Conservation (phyloP, 768 basidiomycete genomes). For the Mycena indigotica region DNA sequence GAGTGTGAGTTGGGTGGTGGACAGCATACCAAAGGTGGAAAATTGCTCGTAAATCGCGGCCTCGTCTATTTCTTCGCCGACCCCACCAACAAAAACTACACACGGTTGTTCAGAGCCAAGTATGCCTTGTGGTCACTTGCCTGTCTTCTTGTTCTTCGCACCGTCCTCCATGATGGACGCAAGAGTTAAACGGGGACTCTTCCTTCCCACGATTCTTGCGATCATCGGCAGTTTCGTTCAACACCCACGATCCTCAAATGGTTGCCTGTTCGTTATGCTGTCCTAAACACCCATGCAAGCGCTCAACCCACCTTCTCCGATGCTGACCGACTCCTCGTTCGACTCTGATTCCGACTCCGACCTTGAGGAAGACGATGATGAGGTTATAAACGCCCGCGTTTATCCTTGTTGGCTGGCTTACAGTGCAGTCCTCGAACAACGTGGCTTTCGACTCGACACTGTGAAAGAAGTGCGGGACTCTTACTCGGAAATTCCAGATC, state of each 20-base stretch:
- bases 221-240: not conserved
- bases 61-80: conserved; percentile 85
- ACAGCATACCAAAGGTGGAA: conserved; percentile 79
- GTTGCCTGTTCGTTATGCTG: conserved; percentile 21
- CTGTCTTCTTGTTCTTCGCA: conserved; percentile 79
- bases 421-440: conserved; percentile 43
- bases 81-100: conserved; percentile 73
- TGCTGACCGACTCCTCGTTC: conserved; percentile 52
- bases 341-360: too few relatives aligned
- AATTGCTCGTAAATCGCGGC: conserved; percentile 74
- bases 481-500: conserved; percentile 41
- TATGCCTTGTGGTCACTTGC: not conserved
- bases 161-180: conserved; percentile 70
- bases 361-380: conserved; percentile 36
- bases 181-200: conserved; percentile 3
- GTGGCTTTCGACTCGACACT: conserved; percentile 70
- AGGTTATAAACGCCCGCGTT: conserved; percentile 61
- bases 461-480: conserved; percentile 64
- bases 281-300: conserved; percentile 6
- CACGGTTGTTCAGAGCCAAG: not conserved
- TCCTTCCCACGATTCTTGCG: conserved; percentile 1
- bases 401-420: conserved; percentile 66
- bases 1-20: conserved; percentile 8
- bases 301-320: conserved; percentile 38
- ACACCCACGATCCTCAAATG: conserved; percentile 2